Base-by-base conservation (phyloP, 306 rosid genomes). In the Trifolium fragiferum region DNA sequence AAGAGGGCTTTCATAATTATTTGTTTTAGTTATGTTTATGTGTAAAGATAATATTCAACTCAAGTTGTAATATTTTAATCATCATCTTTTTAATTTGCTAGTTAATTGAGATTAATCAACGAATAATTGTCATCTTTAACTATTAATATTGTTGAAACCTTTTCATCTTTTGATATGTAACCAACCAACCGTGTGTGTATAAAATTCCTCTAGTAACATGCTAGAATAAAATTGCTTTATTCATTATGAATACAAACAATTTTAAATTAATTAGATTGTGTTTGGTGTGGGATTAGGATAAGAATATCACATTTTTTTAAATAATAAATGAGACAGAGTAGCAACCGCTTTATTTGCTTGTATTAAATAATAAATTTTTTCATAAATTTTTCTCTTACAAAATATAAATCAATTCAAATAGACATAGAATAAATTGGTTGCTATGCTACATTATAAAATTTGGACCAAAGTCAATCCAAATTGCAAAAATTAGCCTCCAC, bases 51-150 rank as follows among this genome's bases (percentile, higher is more conserved):
- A 77, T 58, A 32, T 16, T 8, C 59, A 53, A 9, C 14, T 55
- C 76, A 78, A 62, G 67, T 70, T 70, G 72, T 40, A 70, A 70
- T 49, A 65, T 54, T 72, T 69, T 72, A 21, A 51, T 41, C 35
- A 14, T 23, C 60, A 23, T 23, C 0, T 21, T 41, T 9, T 54
- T n/a, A n/a, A n/a, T 70, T 66, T 65, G 4, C 5, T 53, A 0
- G 23, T 12, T 54, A 50, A 64, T 64, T 53, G 3, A 35, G 38
- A 54, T 53, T 37, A 7, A 38, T 46, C 49, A 76, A 27, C 50
- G 60, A 55, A 76, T 57, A 46, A 68, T 64, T 2, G n/a, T 43
- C 38, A 40, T 72, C 61, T 53, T 51, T 12, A 60, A 61, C 49
- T 66, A 16, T 50, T 67, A 27, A 70, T 13, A 61, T 76, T 12